Conservation (phyloP, 2,329 filamentous ascomycete species). For the Fusarium temperatum region DNA sequence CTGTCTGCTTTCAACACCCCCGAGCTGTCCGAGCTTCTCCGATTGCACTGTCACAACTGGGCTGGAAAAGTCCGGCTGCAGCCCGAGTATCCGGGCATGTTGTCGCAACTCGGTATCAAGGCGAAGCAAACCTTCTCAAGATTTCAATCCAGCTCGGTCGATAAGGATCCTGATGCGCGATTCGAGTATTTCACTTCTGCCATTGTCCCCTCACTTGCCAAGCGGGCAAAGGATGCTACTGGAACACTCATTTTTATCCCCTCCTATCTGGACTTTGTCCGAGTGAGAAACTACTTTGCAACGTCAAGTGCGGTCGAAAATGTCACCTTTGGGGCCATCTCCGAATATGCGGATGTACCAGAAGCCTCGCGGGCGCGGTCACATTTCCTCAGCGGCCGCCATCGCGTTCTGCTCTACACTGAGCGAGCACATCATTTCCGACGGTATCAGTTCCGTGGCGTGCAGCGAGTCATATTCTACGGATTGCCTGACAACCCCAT, state of each 20-base stretch:
- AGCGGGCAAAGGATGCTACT: conserved; percentile 67
- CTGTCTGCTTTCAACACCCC: conserved; percentile 86
- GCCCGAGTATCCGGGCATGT: conserved; percentile 73
- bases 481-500: conserved; percentile 86
- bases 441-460: conserved; percentile 83
- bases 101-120: conserved; percentile 76
- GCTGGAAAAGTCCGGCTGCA: conserved; percentile 80
- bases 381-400: conserved; percentile 85
- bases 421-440: conserved; percentile 97
- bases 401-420: conserved; percentile 87
- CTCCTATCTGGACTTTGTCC: conserved; percentile 93
- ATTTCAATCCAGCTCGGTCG: conserved; percentile 76
- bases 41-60: conserved; percentile 80
- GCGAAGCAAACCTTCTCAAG: conserved; percentile 90
- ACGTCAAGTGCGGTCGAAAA: conserved; percentile 66
- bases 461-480: conserved; percentile 88
- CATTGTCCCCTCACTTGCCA: conserved; percentile 78
- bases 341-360: conserved; percentile 83
- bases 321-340: conserved; percentile 77
- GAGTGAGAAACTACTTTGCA: conserved; percentile 90
- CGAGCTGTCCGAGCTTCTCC: conserved; percentile 83
- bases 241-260: conserved; percentile 91
- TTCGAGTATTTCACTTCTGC: conserved; percentile 92
- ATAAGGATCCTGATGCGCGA: conserved; percentile 82
- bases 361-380: conserved; percentile 86